A percentile compares a stretch with the other conserved stretches of the same genome.
Conservation (phyloP, 768 basidiomycete genomes). For the Wakefieldia striispora region DNA sequence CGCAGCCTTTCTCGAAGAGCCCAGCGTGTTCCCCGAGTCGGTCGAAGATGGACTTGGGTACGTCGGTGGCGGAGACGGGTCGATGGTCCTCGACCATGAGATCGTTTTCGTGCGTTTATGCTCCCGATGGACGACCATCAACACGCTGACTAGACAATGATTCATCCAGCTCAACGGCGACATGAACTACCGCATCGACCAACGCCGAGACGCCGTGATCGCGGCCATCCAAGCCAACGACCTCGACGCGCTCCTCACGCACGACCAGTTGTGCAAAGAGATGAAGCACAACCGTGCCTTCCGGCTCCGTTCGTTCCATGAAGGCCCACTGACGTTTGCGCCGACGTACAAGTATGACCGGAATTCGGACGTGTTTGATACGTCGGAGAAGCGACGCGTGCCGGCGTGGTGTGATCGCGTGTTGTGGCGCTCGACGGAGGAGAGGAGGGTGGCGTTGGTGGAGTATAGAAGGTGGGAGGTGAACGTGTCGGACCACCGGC, state of each 20-base stretch:
- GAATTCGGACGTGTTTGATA: conserved; percentile 74
- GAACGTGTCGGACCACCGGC: conserved; percentile 88
- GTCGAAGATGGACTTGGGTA: conserved; percentile 63
- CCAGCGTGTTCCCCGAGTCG: conserved; percentile 58
- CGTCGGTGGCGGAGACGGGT: conserved; percentile 88
- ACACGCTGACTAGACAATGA: background rate
- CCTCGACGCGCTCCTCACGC: conserved; percentile 54
- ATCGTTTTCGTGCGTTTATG: conserved; percentile 66
- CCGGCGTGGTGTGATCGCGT: conserved; percentile 99
- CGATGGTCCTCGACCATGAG: conserved; percentile 93
- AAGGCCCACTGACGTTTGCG: conserved; percentile 77
- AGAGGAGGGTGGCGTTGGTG: conserved; percentile 57
- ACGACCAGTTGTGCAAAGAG: conserved; percentile 91
- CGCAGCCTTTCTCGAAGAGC: conserved; percentile 83
- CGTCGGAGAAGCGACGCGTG: conserved; percentile 81
- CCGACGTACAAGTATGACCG: conserved; percentile 97
- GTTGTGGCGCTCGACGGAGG: conserved; percentile 65
- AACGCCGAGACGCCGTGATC: conserved; percentile 80
- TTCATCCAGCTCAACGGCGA: conserved; percentile 76
- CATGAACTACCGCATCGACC: conserved; percentile 97
- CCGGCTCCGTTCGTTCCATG: conserved; percentile 78
- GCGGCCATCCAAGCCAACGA: conserved; percentile 68
- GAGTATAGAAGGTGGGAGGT: conserved; percentile 82
- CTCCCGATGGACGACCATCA: background rate
- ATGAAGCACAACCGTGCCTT: conserved; percentile 86